Conservation (phyloP, 202 grass and related monocot genomes). For the Zizania palustris region DNA sequence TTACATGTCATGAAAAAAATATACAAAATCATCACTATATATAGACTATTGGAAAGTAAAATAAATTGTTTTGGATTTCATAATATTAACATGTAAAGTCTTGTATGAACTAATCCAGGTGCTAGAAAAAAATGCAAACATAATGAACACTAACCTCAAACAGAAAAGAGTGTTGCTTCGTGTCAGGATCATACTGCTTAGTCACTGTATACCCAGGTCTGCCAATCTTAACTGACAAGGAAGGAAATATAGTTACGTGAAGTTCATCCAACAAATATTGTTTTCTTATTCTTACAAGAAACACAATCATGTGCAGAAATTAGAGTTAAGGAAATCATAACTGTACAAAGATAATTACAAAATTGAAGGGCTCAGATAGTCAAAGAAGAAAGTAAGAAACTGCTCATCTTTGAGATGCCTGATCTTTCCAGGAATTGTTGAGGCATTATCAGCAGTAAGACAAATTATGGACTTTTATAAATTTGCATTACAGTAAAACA, state of each 20-base stretch:
- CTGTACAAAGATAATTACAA: background rate
- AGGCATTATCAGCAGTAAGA: background rate
- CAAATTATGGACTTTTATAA: background rate
- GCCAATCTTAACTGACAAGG: slow-evolving; percentile 94
- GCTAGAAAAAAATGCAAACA: background rate
- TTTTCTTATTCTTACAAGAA: background rate
- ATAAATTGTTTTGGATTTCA: background rate
- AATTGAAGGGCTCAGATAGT: background rate
- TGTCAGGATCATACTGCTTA: slow-evolving; percentile 91
- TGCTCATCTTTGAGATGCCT: background rate
- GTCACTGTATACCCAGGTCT: slow-evolving; percentile 90
- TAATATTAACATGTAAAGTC: slow-evolving; percentile 12
- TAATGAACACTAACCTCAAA: slow-evolving; percentile 67
- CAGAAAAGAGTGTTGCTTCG: slow-evolving; percentile 86
- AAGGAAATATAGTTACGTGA: slow-evolving; percentile 39
- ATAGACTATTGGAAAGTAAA: slow-evolving; percentile 5
- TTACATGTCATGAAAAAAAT: background rate
- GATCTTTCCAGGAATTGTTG: background rate
- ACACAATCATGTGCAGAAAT: slow-evolving; percentile 6
- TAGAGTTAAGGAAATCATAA: slow-evolving; percentile 4
- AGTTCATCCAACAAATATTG: slow-evolving; percentile 4
- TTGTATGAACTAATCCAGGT: background rate
- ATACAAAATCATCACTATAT: background rate
- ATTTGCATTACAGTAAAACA: background rate
- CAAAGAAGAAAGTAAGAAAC: background rate